Evolutionary conservation across 192 early-diverging fungal species (phyloP).

Genomic region (Coemansia sp.): DNA sequence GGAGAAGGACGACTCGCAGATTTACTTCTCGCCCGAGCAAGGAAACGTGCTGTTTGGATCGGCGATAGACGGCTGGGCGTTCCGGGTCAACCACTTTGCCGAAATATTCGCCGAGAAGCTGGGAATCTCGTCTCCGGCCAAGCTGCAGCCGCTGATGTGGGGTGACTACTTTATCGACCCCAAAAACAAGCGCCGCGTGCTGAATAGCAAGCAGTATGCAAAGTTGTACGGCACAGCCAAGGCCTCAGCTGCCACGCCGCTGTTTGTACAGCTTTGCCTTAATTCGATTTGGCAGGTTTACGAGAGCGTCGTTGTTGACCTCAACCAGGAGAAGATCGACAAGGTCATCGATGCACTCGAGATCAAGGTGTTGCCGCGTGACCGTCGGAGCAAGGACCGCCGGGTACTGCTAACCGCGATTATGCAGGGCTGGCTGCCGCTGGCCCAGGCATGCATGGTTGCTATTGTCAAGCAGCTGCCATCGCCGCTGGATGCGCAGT

Average conservation of each 20-base stretch:
- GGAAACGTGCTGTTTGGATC: slow-evolving; percentile 97
- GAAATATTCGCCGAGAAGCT: slow-evolving; percentile 85
- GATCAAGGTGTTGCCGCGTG: slow-evolving; percentile 86
- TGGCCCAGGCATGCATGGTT: slow-evolving; percentile 81
- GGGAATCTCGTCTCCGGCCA: slow-evolving; percentile 32
- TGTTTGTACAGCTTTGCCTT: slow-evolving; percentile 96
- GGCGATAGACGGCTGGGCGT: slow-evolving; percentile 98
- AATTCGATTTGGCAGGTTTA: slow-evolving; percentile 96
- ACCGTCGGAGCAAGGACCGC: slow-evolving; percentile 82
- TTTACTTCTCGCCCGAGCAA: slow-evolving; percentile 92
- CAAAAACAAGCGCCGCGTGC: slow-evolving; percentile 81
- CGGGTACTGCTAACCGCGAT: slow-evolving; percentile 71
- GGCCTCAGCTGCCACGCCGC: slow-evolving; percentile 50
- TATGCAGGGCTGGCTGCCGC: slow-evolving; percentile 92
- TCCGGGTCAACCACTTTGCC: slow-evolving; percentile 90
- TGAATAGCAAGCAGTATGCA: slow-evolving; percentile 80
- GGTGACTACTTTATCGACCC: slow-evolving; percentile 96
- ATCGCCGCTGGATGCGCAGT: slow-evolving; percentile 77
- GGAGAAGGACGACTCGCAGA: slow-evolving; percentile 86
- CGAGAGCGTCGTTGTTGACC: slow-evolving; percentile 65
- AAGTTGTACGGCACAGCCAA: slow-evolving; percentile 57
- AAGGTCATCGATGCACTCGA: slow-evolving; percentile 87
- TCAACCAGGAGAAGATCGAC: slow-evolving; percentile 78
- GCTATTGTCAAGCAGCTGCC: slow-evolving; percentile 87
- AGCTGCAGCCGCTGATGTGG: slow-evolving; percentile 85